These are phyloP conservation scores for Paraphysoderma sedebokerense DNA, from an alignment of 371 early-diverging fungal genomes.

Conservation along the genomic window DNA sequence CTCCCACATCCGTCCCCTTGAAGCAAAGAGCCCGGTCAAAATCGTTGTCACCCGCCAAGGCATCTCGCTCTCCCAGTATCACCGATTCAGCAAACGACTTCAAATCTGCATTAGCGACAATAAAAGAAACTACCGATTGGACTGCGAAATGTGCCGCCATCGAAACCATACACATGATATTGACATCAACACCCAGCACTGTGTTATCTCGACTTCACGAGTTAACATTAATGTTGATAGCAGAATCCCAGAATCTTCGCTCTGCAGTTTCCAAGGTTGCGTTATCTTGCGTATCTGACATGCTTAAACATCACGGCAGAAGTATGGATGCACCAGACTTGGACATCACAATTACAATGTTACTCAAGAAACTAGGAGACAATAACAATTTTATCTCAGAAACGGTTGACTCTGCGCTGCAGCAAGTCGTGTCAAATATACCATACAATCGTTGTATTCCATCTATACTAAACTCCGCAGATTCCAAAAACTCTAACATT, in stretches of 20 bases:
- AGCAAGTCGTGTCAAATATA: too few relatives aligned
- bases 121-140: conserved; percentile 2
- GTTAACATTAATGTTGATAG: conserved; percentile 1
- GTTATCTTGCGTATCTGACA: conserved; percentile 1
- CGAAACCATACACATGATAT: neutral
- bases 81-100: neutral
- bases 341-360: conserved; percentile 6
- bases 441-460: too few relatives aligned
- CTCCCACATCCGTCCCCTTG: too few relatives aligned
- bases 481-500: too few relatives aligned
- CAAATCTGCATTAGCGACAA: neutral
- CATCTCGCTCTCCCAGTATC: neutral
- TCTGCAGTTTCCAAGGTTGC: conserved; percentile 8
- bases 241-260: conserved; percentile 9
- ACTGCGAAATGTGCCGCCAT: neutral
- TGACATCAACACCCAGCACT: neutral
- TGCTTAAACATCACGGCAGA: neutral
- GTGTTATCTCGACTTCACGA: conserved; percentile 3
- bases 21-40: too few relatives aligned
- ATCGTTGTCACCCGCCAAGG: too few relatives aligned
- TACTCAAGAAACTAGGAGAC: conserved; percentile 10
- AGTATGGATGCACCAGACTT: conserved; percentile 6
- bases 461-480: too few relatives aligned
- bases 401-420: conserved; percentile 7
- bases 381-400: conserved; percentile 6